Percentiles rank a stretch among this genome's conserved stretches.
Evolutionary conservation across 208 protist species (phyloP).

Genomic region (Lotmaria passim): DNA sequence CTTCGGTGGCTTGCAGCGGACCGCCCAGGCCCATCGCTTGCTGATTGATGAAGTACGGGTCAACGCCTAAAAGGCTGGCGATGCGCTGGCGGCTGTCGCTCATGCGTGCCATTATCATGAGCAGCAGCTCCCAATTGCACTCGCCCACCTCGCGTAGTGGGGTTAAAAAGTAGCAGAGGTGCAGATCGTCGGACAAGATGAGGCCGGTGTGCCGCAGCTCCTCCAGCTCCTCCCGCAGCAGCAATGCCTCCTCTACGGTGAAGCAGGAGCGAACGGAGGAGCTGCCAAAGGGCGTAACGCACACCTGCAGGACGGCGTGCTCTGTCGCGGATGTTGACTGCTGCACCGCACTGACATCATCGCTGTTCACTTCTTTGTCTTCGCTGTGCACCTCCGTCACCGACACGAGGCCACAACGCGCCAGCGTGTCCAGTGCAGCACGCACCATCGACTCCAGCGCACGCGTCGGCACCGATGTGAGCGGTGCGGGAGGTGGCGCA

Average conservation of each 20-base stretch:
- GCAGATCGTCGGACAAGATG: slow-evolving; percentile 89
- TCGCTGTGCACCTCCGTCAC: not conserved
- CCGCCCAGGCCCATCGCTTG: slow-evolving; percentile 66
- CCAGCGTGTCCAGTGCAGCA: slow-evolving; percentile 20
- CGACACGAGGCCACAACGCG: slow-evolving; percentile 27
- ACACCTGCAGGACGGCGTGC: slow-evolving; percentile 15
- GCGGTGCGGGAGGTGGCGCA: not conserved
- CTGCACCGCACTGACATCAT: not conserved
- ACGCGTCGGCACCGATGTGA: slow-evolving; percentile 14
- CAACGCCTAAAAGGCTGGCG: slow-evolving; percentile 69
- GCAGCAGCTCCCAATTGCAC: slow-evolving; percentile 81
- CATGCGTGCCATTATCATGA: slow-evolving; percentile 62
- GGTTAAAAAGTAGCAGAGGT: slow-evolving; percentile 90
- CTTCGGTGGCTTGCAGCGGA: slow-evolving; percentile 32
- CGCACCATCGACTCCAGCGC: slow-evolving; percentile 24
- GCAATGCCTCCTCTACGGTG: slow-evolving; percentile 75
- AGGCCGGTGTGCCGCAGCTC: slow-evolving; percentile 71
- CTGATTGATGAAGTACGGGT: slow-evolving; percentile 78
- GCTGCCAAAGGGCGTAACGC: slow-evolving; percentile 72
- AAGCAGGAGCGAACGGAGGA: slow-evolving; percentile 86
- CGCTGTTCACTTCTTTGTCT: not conserved
- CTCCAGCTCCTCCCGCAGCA: slow-evolving; percentile 73
- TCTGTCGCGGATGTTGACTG: not conserved
- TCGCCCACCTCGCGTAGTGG: slow-evolving; percentile 79
- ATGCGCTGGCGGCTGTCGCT: slow-evolving; percentile 81